Conservation (phyloP, 257 asterid genomes). For the Solanum pinnatisectum region DNA sequence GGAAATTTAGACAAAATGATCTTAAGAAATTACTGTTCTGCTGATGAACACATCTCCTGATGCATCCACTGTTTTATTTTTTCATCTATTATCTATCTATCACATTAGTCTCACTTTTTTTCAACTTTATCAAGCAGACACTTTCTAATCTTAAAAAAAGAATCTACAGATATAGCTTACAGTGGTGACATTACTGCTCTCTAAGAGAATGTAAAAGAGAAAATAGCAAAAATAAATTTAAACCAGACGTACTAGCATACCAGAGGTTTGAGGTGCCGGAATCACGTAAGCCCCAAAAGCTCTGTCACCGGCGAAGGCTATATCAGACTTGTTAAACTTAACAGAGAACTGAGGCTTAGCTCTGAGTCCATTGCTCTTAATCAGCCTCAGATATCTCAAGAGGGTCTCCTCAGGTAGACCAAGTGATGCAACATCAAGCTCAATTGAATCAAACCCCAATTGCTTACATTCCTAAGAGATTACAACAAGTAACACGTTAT, state of each 20-base stretch:
- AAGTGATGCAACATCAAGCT: slow-evolving; percentile 66
- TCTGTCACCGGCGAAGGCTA: slow-evolving; percentile 42
- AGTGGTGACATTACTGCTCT: neutral
- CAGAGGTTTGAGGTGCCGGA: slow-evolving; percentile 59
- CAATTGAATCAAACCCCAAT: slow-evolving; percentile 83
- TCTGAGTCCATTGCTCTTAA: slow-evolving; percentile 72
- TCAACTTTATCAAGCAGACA: neutral
- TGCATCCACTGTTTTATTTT: neutral
- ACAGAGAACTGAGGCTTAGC: slow-evolving; percentile 82
- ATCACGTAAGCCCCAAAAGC: slow-evolving; percentile 77
- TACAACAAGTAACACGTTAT: neutral
- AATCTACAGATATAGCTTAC: neutral
- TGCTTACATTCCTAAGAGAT: slow-evolving; percentile 69
- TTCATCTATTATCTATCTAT: neutral
- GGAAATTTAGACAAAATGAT: neutral
- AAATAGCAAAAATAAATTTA: neutral
- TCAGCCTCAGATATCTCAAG: slow-evolving; percentile 79
- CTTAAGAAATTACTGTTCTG: neutral
- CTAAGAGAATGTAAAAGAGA: neutral
- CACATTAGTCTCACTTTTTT: neutral
- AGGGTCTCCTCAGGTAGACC: slow-evolving; percentile 83
- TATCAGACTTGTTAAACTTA: slow-evolving; percentile 68
- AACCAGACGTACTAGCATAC: slow-evolving; percentile 21
- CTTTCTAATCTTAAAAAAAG: neutral
- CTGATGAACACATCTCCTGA: neutral